A percentile compares a stretch with the other conserved stretches of the same genome.
These are phyloP conservation scores for Syzygium oleosum DNA, from an alignment of 345 rosid genomes.

Conservation along the genomic window DNA sequence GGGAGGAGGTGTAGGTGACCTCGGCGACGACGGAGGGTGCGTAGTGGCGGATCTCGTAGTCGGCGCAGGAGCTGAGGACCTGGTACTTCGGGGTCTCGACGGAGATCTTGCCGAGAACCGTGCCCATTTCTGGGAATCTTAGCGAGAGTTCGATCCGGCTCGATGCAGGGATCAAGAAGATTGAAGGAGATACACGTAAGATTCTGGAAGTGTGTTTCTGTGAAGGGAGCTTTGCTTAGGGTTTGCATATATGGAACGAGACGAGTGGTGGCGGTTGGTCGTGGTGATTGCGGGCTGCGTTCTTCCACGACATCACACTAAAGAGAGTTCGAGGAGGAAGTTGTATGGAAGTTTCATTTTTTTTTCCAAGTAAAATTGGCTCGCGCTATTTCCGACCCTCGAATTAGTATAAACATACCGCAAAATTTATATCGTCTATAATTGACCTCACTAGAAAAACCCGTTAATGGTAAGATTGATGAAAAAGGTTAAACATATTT, in stretches of 20 bases:
- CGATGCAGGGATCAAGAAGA: background rate
- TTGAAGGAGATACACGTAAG: background rate
- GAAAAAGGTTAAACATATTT: background rate
- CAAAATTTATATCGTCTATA: too few species aligned
- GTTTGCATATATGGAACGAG: background rate
- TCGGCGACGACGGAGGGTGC: slow-evolving; percentile 59
- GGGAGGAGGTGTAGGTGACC: slow-evolving; percentile 60
- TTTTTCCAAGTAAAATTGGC: background rate
- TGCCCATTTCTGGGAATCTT: slow-evolving; percentile 38
- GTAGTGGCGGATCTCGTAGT: slow-evolving; percentile 78
- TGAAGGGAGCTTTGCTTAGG: background rate
- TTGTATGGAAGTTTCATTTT: background rate
- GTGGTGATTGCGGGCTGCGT: slow-evolving; percentile 7
- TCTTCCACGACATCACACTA: slow-evolving; percentile 16
- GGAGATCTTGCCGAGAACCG: slow-evolving; percentile 59
- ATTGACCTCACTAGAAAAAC: background rate
- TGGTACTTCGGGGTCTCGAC: slow-evolving; percentile 73
- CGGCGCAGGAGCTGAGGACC: slow-evolving; percentile 31
- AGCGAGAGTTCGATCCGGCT: background rate
- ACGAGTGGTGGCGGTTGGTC: background rate
- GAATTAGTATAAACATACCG: background rate
- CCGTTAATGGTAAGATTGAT: background rate
- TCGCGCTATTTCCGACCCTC: background rate
- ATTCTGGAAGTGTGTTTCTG: background rate
- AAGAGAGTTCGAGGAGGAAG: background rate